Percentiles rank a stretch among this genome's conserved stretches.
Evolutionary conservation across 116 monocot genomes (phyloP).

Genomic region (Iris pallida): DNA sequence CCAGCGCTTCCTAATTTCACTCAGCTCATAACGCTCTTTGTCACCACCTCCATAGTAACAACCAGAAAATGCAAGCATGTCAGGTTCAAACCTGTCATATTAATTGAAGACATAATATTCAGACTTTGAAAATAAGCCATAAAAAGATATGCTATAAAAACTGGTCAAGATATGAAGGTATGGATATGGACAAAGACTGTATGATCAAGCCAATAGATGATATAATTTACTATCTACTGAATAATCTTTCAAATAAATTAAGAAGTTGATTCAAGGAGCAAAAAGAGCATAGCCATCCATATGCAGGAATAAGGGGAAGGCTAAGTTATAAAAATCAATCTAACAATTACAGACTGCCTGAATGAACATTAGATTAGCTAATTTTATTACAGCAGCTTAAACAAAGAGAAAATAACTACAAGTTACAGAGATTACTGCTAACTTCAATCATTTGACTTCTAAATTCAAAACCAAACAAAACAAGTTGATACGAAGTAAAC

Average conservation of each 20-base stretch:
- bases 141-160: background rate
- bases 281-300: conserved; percentile 1
- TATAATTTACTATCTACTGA: background rate
- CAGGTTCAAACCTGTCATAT: conserved; percentile 43
- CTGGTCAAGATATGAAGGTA: background rate
- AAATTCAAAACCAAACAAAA: too few species aligned
- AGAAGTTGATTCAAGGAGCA: background rate
- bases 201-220: background rate
- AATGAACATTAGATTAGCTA: too few species aligned
- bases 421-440: too few species aligned
- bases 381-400: too few species aligned
- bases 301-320: background rate
- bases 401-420: too few species aligned
- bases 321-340: background rate
- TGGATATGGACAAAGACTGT: background rate
- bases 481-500: too few species aligned
- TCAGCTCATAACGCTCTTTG: conserved; percentile 40
- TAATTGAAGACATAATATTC: background rate
- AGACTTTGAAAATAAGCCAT: background rate
- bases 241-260: conserved; percentile 1
- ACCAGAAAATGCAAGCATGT: conserved; percentile 73
- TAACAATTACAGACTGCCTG: background rate
- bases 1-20: conserved; percentile 55
- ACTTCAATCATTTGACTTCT: too few species aligned
- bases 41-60: conserved; percentile 64